A percentile compares a stretch with the other conserved stretches of the same genome.
These are phyloP conservation scores for Xylaria sp. DNA, from an alignment of 2,329 filamentous ascomycete species.

Conservation along the genomic window DNA sequence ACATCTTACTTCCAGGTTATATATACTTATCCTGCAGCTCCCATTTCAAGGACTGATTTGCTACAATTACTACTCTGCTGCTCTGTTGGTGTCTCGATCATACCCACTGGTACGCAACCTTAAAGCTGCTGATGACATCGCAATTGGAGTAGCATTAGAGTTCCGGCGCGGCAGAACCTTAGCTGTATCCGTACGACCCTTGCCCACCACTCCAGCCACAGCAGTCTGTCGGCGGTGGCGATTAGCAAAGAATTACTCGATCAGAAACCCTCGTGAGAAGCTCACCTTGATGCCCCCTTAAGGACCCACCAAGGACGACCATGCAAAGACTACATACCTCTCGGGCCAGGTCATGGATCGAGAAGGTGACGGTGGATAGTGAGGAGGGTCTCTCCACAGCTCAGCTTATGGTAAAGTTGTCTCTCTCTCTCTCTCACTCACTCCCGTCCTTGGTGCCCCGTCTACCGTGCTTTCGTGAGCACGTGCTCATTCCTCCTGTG, in stretches of 20 bases:
- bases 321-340: slow-evolving; percentile 53
- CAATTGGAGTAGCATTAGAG: slow-evolving; percentile 24
- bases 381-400: slow-evolving; percentile 81
- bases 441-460: background rate
- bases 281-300: slow-evolving; percentile 1
- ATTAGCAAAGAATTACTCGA: slow-evolving; percentile 46
- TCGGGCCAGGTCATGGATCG: slow-evolving; percentile 56
- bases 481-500: slow-evolving; percentile 26
- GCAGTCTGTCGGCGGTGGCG: slow-evolving; percentile 17
- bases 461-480: slow-evolving; percentile 11
- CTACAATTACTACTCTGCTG: background rate
- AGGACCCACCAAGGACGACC: slow-evolving; percentile 17
- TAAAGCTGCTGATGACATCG: slow-evolving; percentile 17
- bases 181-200: slow-evolving; percentile 11
- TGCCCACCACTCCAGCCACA: slow-evolving; percentile 13
- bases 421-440: background rate
- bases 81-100: slow-evolving; percentile 5
- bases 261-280: slow-evolving; percentile 27
- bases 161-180: slow-evolving; percentile 14
- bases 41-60: slow-evolving; percentile 1
- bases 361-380: slow-evolving; percentile 76
- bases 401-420: slow-evolving; percentile 75
- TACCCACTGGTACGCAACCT: background rate
- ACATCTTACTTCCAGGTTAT: background rate
- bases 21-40: slow-evolving; percentile 31